Evolutionary conservation across 345 rosid species (phyloP).

Genomic region (Syzygium jambos): DNA sequence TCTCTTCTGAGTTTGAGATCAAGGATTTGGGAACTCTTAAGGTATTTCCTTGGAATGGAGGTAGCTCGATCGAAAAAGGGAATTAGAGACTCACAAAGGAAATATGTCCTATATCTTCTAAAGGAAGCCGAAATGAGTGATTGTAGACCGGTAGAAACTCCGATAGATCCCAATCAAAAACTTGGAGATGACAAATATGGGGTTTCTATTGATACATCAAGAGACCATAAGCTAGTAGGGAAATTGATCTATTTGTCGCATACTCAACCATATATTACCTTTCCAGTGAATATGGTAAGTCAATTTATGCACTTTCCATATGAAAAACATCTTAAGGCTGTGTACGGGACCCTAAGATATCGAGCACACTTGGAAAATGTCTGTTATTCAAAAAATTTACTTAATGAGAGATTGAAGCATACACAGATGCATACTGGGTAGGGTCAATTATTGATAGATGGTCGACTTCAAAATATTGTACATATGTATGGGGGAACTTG

Average conservation of each 20-base stretch:
- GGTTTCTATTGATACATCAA: background rate
- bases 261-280: background rate
- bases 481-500: background rate
- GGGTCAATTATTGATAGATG: background rate
- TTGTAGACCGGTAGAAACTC: background rate
- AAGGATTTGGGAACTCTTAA: background rate
- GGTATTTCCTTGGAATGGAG: background rate
- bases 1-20: background rate
- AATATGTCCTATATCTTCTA: background rate
- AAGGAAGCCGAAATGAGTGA: background rate
- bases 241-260: background rate
- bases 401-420: background rate
- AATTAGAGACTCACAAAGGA: background rate
- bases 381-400: background rate
- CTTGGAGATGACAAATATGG: background rate
- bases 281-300: background rate
- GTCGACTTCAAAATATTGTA: background rate
- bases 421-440: background rate
- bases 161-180: background rate
- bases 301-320: too few species aligned
- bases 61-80: background rate
- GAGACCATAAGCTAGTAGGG: background rate
- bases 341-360: background rate
- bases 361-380: too few species aligned
- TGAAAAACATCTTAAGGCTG: background rate